Evolutionary conservation across 306 rosid species (phyloP).

Genomic region (Lupinus albus): DNA sequence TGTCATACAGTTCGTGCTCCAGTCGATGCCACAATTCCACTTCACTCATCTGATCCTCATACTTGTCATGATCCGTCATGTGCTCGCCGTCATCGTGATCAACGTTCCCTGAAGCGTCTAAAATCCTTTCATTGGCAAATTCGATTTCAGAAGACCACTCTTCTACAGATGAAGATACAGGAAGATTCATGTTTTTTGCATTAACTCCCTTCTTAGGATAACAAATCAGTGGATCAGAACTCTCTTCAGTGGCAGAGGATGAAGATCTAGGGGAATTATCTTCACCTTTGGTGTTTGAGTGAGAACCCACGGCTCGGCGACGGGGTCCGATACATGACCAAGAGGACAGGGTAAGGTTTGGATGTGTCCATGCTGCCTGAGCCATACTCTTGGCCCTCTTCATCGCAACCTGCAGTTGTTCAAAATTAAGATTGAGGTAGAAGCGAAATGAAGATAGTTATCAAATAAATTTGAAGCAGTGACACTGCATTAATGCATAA

Average conservation of each 20-base stretch:
- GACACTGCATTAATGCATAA: conserved; percentile 13
- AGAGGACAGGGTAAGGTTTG: conserved; percentile 67
- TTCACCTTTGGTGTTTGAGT: conserved; percentile 49
- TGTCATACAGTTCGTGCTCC: conserved; percentile 77
- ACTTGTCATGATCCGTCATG: conserved; percentile 50
- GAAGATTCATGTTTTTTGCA: conserved; percentile 54
- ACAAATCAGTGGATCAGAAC: conserved; percentile 55
- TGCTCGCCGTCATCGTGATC: conserved; percentile 46
- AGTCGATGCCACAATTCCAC: conserved; percentile 90
- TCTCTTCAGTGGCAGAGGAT: conserved; percentile 38
- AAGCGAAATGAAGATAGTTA: conserved; percentile 12
- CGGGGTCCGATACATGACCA: conserved; percentile 97
- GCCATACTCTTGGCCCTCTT: conserved; percentile 95
- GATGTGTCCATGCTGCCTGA: conserved; percentile 94
- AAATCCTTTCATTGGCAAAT: conserved; percentile 49
- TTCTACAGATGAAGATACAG: conserved; percentile 61
- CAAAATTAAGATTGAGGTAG: conserved; percentile 29
- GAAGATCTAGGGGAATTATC: conserved; percentile 46
- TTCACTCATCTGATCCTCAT: conserved; percentile 71
- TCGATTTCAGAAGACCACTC: conserved; percentile 79
- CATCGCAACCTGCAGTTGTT: conserved; percentile 74
- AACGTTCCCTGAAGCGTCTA: conserved; percentile 39
- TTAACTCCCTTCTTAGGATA: conserved; percentile 48
- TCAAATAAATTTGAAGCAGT: conserved; percentile 19
- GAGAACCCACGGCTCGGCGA: conserved; percentile 53